Evolutionary conservation across 768 basidiomycete species (phyloP).

Genomic region (Tulasnella sp.): DNA sequence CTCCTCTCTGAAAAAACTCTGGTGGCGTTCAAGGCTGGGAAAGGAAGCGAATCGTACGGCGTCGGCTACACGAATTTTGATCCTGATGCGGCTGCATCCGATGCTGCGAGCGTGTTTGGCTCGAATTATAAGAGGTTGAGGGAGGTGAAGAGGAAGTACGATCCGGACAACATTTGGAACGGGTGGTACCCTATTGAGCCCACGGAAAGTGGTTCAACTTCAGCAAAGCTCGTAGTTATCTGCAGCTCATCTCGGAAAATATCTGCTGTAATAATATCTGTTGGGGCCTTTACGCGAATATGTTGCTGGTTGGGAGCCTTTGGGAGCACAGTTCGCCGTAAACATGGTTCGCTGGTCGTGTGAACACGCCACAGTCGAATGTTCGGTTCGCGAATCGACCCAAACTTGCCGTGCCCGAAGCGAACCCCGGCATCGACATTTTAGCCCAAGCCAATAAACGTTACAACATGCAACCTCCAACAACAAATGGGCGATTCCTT

Average conservation of each 20-base stretch:
- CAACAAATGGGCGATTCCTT: not conserved
- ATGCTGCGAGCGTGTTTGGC: slow-evolving; percentile 18
- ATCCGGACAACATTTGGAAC: slow-evolving; percentile 30
- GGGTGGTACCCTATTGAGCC: slow-evolving; percentile 31
- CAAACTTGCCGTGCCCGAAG: not conserved
- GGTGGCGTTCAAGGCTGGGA: not conserved
- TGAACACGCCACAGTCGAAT: not conserved
- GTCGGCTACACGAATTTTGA: slow-evolving; percentile 1
- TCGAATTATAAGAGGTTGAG: slow-evolving; percentile 22
- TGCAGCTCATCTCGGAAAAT: not conserved
- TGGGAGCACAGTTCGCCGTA: no score
- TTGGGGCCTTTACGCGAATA: not conserved
- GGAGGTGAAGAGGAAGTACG: slow-evolving; percentile 27
- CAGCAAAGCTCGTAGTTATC: no score
- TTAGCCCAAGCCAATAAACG: not conserved
- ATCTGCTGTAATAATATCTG: not conserved
- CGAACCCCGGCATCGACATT: not conserved
- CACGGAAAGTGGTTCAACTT: not conserved
- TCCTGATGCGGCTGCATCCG: not conserved
- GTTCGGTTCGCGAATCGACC: not conserved
- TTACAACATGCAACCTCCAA: not conserved
- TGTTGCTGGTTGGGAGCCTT: no score
- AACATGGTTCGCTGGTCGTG: not conserved
- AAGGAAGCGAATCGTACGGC: not conserved
- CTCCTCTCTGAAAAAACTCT: not conserved